Base-by-base conservation (phyloP, 2,329 filamentous ascomycete species). In the Diaporthe sp. region DNA sequence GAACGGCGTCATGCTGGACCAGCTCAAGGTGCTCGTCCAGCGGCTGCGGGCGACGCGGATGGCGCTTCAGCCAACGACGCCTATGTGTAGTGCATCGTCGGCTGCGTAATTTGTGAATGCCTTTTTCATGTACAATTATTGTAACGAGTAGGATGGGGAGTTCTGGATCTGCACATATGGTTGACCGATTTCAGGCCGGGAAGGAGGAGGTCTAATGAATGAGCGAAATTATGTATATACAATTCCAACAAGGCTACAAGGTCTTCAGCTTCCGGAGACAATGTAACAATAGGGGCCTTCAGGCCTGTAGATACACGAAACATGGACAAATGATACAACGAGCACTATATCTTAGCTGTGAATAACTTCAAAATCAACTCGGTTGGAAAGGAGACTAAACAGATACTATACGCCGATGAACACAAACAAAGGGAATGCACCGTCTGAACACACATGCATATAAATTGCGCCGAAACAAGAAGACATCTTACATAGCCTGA, bases 1-100 rank as follows among this genome's bases (percentile, higher is more conserved):
- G 56, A 59, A 59, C 56, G 35, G 56, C 35, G 35, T 59, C 22
- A 59, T 59, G 56, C 56, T 59, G 32, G 56, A 59, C 22, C 56
- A 59, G 56, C 56, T 59, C 10, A 59, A 59, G 56, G 32, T 59
- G 22, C 56, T 59, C n/a, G 35, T 59, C 35, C 56, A 59, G 56
- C 56, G 56, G 3, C 22, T 59, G 32, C 19, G 56, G 22, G 56
- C 56, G 32, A 59, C 56, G 22, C 19, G 56, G 56, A 59, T 59
- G 56, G 56, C 56, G 8, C 56, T 59, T 15, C 56, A 59, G 56
- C 56, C 56, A 4, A 59, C 27, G 56, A 59, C 32, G 22, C 56
- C 56, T 1, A 19, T 59, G 22, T 59, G 35, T 10, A 39, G 35
- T 39, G 32, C 56, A 15, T 39, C 56, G 1, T 39, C 56, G 9